Base-by-base conservation (phyloP, 306 rosid genomes). In the Erythrophleum fordii region DNA sequence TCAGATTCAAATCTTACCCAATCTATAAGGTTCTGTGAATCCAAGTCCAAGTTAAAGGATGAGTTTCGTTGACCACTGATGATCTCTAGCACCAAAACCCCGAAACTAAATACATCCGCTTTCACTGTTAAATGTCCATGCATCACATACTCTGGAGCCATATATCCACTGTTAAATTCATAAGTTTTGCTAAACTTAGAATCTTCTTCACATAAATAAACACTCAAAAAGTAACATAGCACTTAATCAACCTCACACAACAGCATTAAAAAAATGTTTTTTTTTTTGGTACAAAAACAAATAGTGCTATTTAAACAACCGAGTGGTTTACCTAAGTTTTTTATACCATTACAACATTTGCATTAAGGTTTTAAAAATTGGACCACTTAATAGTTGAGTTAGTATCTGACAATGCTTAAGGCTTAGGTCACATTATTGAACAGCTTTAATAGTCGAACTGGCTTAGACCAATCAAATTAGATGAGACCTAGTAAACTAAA, bases 131-230 rank as follows among this genome's bases (percentile, higher is more conserved):
- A 73, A 67, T 58, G 79, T 2, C 96, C 96, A 14, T 86, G 78
- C 92, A 91, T 86, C 6, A 91, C 78, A 69, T 91, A 91, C 71
- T 91, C 93, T 0, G 96, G 96, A 77, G 93, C 93, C 93, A 91
- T 91, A 64, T 91, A 91, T 3, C 96, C 96, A 69, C 96, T 91
- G 77, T 67, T 25, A 0, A 16, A 75, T 37, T 60, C 67, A 37
- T 3, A 29, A 76, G 1, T 22, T 28, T 22, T 31, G 2, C 26
- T 31, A 51, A 7, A 72, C 2, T 65, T 9, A 52, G 65, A 51
- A 2, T 20, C 34, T 6, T 64, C 56, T 17, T 16, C 34, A 42
- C 0, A 39, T 1, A 71, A n/a, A 52, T 11, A 72, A 10, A 72
- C 13, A 23, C 48, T 9, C 11, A 28, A 49, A 49, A 31, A 6